Percentiles rank a stretch among this genome's conserved stretches.
These are phyloP conservation scores for Dendrobium catenatum DNA, from an alignment of 106 monocot species.

Conservation along the genomic window DNA sequence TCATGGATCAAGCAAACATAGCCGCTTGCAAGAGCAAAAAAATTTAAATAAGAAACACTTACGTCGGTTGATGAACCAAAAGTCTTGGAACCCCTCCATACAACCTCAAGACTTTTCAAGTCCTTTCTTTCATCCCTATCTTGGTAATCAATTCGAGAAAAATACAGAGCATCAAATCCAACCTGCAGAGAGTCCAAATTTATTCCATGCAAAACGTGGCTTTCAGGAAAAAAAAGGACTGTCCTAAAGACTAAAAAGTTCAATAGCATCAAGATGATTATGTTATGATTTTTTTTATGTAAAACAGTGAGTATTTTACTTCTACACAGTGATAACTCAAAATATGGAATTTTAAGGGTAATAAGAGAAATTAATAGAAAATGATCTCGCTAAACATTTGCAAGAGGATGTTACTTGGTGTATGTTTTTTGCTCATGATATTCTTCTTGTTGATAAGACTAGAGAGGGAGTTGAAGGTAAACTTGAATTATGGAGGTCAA, in stretches of 20 bases:
- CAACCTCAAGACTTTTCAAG: slow-evolving; percentile 76
- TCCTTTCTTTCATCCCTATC: slow-evolving; percentile 53
- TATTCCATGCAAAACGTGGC: background rate
- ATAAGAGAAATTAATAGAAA: too few species aligned
- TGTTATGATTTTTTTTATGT: too few species aligned
- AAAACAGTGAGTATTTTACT: too few species aligned
- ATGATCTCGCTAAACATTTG: too few species aligned
- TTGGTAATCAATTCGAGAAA: slow-evolving; percentile 97
- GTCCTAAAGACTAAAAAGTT: background rate
- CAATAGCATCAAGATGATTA: too few species aligned
- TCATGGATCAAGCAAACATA: background rate
- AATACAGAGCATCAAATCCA: slow-evolving; percentile 95
- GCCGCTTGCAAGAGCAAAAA: background rate
- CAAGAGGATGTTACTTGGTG: too few species aligned
- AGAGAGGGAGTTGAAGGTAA: too few species aligned
- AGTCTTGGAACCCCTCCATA: slow-evolving; percentile 82
- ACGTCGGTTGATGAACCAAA: slow-evolving; percentile 88
- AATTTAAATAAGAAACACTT: slow-evolving; percentile 16
- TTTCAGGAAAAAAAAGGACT: background rate
- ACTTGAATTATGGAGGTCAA: too few species aligned
- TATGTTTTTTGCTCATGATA: too few species aligned
- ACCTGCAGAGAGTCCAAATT: slow-evolving; percentile 39
- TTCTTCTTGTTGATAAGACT: too few species aligned
- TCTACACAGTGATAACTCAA: too few species aligned
- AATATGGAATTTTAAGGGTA: too few species aligned